A percentile compares a stretch with the other conserved stretches of the same genome.
phyloP scores from a whole-genome alignment of 345 rosid species.

The Dipteronia dyeriana region DNA sequence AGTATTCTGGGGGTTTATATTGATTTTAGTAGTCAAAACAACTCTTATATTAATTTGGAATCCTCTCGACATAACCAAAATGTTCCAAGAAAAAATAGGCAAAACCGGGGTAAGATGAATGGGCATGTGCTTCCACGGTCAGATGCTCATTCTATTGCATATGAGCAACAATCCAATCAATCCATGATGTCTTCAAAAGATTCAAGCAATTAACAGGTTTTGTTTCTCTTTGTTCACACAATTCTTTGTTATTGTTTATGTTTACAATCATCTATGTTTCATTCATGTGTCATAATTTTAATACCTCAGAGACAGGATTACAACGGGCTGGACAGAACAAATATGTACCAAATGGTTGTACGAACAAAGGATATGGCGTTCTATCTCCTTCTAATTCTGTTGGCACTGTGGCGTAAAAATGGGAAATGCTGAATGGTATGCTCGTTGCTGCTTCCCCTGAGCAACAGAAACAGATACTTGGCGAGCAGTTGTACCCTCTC shows the following conservation, averaged over 20 bases:
- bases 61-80: constrained; percentile 38
- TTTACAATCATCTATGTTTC: neutral
- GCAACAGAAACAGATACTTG: constrained; percentile 62
- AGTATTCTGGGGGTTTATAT: neutral
- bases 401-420: constrained; percentile 36
- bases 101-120: constrained; percentile 46
- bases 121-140: constrained; percentile 39
- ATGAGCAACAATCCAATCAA: constrained; percentile 46
- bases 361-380: constrained; percentile 39
- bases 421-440: constrained; percentile 55
- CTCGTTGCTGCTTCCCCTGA: constrained; percentile 58
- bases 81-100: constrained; percentile 51
- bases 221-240: neutral
- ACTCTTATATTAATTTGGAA: constrained; percentile 4
- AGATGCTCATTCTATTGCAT: constrained; percentile 27
- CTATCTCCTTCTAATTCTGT: constrained; percentile 29
- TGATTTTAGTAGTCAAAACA: neutral
- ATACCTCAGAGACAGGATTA: neutral
- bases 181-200: constrained; percentile 44
- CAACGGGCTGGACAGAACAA: constrained; percentile 46
- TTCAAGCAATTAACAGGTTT: constrained; percentile 53
- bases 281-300: neutral
- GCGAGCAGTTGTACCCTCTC: constrained; percentile 65
- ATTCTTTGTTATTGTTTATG: neutral
- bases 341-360: constrained; percentile 40